These are phyloP conservation scores for Sicyos edulis DNA, from an alignment of 306 rosid species.

Conservation along the genomic window DNA sequence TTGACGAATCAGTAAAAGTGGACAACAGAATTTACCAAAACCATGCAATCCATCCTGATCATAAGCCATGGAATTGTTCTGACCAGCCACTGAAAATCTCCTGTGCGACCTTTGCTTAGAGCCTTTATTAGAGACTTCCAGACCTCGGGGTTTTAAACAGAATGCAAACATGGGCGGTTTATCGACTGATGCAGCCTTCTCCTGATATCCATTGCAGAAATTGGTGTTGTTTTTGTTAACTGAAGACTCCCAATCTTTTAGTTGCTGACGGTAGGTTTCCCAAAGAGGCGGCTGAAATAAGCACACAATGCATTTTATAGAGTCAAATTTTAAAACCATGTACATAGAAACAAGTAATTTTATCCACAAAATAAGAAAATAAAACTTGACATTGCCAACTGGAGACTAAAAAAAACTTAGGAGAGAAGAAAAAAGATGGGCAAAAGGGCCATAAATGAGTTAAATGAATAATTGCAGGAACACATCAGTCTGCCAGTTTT, in stretches of 20 bases:
- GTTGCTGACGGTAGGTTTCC: slow-evolving; percentile 69
- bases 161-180: slow-evolving; percentile 94
- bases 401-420: background rate
- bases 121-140: slow-evolving; percentile 72
- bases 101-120: slow-evolving; percentile 76
- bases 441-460: background rate
- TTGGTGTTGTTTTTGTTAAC: slow-evolving; percentile 37
- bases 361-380: slow-evolving; percentile 6
- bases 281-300: slow-evolving; percentile 68
- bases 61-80: slow-evolving; percentile 33
- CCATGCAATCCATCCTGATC: slow-evolving; percentile 65
- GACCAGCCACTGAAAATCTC: slow-evolving; percentile 62
- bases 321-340: background rate
- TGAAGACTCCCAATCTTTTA: slow-evolving; percentile 75
- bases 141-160: slow-evolving; percentile 89
- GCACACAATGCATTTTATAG: background rate
- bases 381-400: background rate
- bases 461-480: background rate
- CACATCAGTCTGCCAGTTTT: background rate
- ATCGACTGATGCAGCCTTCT: slow-evolving; percentile 48
- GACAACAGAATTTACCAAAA: slow-evolving; percentile 40
- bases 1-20: background rate
- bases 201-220: slow-evolving; percentile 40
- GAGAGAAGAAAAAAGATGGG: background rate
- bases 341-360: background rate